Base-by-base conservation (phyloP, 805 yeast species). In the Debaryomyces prosopidis region DNA sequence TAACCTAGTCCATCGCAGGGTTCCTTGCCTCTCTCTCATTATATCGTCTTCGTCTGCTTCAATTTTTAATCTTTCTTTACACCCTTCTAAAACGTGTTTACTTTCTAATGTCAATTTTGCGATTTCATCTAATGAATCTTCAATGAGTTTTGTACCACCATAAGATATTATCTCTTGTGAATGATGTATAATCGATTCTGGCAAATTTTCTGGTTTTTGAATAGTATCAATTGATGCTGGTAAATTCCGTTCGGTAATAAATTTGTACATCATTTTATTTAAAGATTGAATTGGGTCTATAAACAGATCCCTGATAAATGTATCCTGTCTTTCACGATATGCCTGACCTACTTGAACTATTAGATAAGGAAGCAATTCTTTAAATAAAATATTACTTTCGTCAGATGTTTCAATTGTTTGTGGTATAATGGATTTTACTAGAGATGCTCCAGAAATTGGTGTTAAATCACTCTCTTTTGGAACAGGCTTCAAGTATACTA, bases 401-500 rank as follows among this genome's bases (percentile, higher is more conserved):
- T 27, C 30, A 3, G 77, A 72, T 0, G 52, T 55, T 3, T 54
- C 48, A 1, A 80, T 18, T 12, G 49, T 44, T 7, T 53, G 55
- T 0, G 52, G 45, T 6, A 44, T 15, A 2, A 48, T 58, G 0
- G 80, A 66, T 42, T 79, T 78, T 1, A 85, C 89, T 74, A 86
- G 80, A 4, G 77, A 61, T 0, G 82, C 83, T 1, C 77, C 76
- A 1, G 64, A 57, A 3, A 82, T 68, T 0, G 69, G 54, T 0
- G 79, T 69, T 1, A 82, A 52, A 1, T 71, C 67, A 0, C 57
- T 46, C 6, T 52, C 55, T 1, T 49, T 53, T 0, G 96, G 95
- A 0, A 89, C 82, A 1, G 70, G 66, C 46, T 86, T 84, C 33
- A 87, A 65, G 61, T 89, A 88, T 5, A 91, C 82, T 53, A 89